These are phyloP conservation scores for Malbranchea cinnamomea DNA, from an alignment of 2,329 filamentous ascomycete genomes.

Conservation along the genomic window DNA sequence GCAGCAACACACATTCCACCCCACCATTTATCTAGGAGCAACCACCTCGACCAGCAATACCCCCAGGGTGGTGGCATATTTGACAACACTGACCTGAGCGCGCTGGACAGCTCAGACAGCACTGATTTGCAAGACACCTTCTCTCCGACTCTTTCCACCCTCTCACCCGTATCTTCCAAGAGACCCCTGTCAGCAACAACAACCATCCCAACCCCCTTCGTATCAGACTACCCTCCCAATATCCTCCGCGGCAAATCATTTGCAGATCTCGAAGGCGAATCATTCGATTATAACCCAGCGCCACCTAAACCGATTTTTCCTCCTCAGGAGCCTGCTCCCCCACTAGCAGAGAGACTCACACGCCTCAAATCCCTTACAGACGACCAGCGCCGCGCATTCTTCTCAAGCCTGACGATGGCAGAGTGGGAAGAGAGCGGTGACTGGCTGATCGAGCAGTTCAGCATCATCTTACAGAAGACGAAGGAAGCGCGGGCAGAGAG, in stretches of 20 bases:
- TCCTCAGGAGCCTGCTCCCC: slow-evolving; percentile 12
- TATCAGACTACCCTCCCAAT: slow-evolving; percentile 34
- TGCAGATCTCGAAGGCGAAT: slow-evolving; percentile 33
- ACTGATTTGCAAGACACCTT: slow-evolving; percentile 1
- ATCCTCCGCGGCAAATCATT: slow-evolving; percentile 33
- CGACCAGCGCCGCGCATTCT: slow-evolving; percentile 33
- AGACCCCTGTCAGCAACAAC: slow-evolving; percentile 15
- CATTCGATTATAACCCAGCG: slow-evolving; percentile 32
- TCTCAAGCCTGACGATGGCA: slow-evolving; percentile 35
- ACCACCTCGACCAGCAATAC: slow-evolving; percentile 2
- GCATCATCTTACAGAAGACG: slow-evolving; percentile 34
- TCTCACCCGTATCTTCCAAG: slow-evolving; percentile 15
- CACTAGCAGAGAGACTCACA: slow-evolving; percentile 22
- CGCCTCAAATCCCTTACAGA: slow-evolving; percentile 22
- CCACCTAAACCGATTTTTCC: slow-evolving; percentile 13
- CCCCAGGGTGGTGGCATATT: slow-evolving; percentile 8
- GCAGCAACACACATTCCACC: slow-evolving; percentile 3
- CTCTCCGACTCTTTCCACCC: slow-evolving; percentile 15
- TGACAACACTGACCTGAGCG: slow-evolving; percentile 11
- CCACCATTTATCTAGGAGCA: slow-evolving; percentile 3
- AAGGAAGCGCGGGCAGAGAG: slow-evolving; percentile 39
- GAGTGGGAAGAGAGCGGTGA: slow-evolving; percentile 50
- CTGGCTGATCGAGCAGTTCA: slow-evolving; percentile 43
- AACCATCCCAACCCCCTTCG: too few species aligned
- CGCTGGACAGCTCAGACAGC: slow-evolving; percentile 9